phyloP scores from a whole-genome alignment of 2,329 filamentous ascomycete species.

The Penicillium brevicompactum region DNA sequence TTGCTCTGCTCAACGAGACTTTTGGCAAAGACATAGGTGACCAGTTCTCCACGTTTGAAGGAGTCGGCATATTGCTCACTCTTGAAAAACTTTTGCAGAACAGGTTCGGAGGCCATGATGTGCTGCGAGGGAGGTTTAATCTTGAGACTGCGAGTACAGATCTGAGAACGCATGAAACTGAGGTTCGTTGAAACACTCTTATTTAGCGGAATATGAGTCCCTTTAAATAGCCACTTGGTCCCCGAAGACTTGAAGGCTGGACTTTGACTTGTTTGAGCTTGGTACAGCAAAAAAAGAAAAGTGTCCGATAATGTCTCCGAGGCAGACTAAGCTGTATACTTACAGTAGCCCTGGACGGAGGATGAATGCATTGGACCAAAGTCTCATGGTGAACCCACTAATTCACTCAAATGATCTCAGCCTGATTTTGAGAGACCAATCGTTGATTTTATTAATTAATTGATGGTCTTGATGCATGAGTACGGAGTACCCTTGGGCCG shows the following conservation, averaged over 20 bases:
- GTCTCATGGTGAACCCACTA: not conserved
- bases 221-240: not conserved
- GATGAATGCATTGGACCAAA: no score
- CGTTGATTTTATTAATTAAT: not conserved
- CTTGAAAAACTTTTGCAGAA: conserved; percentile 14
- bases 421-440: not conserved
- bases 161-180: not conserved
- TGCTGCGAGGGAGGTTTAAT: not conserved
- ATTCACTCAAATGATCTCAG: not conserved
- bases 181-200: not conserved
- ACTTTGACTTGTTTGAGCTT: not conserved
- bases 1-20: conserved; percentile 33
- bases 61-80: conserved; percentile 23
- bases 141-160: no score
- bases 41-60: conserved; percentile 33
- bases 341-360: no score
- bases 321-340: not conserved
- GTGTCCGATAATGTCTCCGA: conserved; percentile 27
- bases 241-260: not conserved
- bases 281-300: conserved; percentile 9
- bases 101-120: conserved; percentile 7
- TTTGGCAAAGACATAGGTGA: conserved; percentile 34
- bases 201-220: not conserved
- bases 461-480: not conserved
- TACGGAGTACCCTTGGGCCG: not conserved